Evolutionary conservation across 495 filamentous ascomycete species (phyloP).

Genomic region (Extremus antarcticus): DNA sequence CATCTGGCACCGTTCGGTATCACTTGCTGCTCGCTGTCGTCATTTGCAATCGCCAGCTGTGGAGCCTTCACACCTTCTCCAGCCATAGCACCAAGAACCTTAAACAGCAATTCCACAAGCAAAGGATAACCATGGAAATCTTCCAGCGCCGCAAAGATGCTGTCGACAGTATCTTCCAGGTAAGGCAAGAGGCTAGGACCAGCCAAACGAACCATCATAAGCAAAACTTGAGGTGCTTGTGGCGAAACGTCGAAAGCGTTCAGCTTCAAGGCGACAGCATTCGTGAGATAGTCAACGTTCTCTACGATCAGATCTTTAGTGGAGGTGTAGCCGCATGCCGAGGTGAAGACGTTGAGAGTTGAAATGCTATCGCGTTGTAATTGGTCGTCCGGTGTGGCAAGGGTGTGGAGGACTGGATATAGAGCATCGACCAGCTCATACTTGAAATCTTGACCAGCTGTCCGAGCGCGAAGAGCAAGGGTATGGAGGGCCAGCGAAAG

Average conservation of each 20-base stretch:
- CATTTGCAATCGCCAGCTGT: slow-evolving; percentile 36
- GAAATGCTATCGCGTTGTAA: slow-evolving; percentile 75
- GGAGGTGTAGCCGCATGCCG: slow-evolving; percentile 60
- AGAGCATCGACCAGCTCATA: slow-evolving; percentile 82
- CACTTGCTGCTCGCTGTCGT: slow-evolving; percentile 1
- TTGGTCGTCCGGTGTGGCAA: slow-evolving; percentile 59
- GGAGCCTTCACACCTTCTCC: slow-evolving; percentile 63
- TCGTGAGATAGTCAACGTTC: slow-evolving; percentile 95
- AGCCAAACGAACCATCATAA: slow-evolving; percentile 87
- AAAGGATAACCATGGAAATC: slow-evolving; percentile 86
- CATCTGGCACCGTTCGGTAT: neutral
- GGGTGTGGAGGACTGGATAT: slow-evolving; percentile 74
- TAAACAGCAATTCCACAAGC: slow-evolving; percentile 76
- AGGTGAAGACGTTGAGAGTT: slow-evolving; percentile 68
- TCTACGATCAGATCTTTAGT: slow-evolving; percentile 73
- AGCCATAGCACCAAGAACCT: slow-evolving; percentile 68
- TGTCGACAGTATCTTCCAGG: slow-evolving; percentile 79
- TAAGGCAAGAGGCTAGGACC: slow-evolving; percentile 75
- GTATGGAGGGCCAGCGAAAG: slow-evolving; percentile 32
- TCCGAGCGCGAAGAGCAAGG: slow-evolving; percentile 31
- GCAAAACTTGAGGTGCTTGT: slow-evolving; percentile 76
- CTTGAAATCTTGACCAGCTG: slow-evolving; percentile 50
- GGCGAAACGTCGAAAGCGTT: slow-evolving; percentile 88
- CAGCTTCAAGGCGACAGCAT: slow-evolving; percentile 77
- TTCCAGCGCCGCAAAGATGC: slow-evolving; percentile 82